Evolutionary conservation across 2,329 filamentous ascomycete genomes (phyloP).

Genomic region (Coniosporium tulheliwenetii): DNA sequence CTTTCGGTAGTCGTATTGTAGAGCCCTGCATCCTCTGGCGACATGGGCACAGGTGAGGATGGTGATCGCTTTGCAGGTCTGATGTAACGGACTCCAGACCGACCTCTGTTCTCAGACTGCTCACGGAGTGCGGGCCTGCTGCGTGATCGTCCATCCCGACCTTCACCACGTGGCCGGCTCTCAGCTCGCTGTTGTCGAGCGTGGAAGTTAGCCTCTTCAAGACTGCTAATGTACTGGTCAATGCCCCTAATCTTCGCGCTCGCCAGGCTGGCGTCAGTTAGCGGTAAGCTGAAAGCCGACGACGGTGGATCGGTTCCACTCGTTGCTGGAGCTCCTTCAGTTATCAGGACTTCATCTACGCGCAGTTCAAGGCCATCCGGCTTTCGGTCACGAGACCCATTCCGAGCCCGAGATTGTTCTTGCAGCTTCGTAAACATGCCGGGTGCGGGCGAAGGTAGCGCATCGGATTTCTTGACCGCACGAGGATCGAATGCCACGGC

Average conservation of each 20-base stretch:
- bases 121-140: conserved; percentile 31
- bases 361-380: conserved; percentile 48
- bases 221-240: conserved; percentile 73
- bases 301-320: conserved; percentile 8
- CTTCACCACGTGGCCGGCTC: conserved; percentile 28
- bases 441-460: conserved; percentile 52
- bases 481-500: no score
- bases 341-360: conserved; percentile 27
- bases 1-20: conserved; percentile 28
- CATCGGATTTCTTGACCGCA: conserved; percentile 22
- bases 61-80: conserved; percentile 72
- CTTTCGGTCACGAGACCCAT: conserved; percentile 64
- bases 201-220: conserved; percentile 61
- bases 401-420: conserved; percentile 44
- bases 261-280: conserved; percentile 32
- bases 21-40: conserved; percentile 54
- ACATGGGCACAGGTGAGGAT: conserved; percentile 88
- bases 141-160: conserved; percentile 32
- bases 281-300: conserved; percentile 5
- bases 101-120: conserved; percentile 53
- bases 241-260: conserved; percentile 49
- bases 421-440: conserved; percentile 48
- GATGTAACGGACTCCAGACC: conserved; percentile 49
- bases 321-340: conserved; percentile 9
- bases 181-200: conserved; percentile 22